Evolutionary conservation across 2,329 filamentous ascomycete species (phyloP).

Genomic region (Mycocentrospora acerina): DNA sequence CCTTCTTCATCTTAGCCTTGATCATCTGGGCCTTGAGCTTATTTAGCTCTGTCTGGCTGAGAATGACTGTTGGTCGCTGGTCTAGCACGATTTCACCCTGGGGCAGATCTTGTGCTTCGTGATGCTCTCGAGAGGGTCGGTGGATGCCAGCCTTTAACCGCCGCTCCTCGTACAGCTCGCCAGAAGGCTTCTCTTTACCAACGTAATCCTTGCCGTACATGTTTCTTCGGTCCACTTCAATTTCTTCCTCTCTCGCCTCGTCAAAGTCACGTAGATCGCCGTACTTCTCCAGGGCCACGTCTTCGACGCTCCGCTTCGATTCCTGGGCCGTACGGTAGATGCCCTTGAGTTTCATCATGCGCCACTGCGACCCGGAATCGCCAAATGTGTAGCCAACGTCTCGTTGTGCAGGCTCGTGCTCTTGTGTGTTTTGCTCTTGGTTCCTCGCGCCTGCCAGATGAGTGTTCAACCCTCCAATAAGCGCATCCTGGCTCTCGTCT

Average conservation of each 20-base stretch:
- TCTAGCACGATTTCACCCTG: slow-evolving; percentile 63
- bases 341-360: slow-evolving; percentile 90
- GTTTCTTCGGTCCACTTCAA: slow-evolving; percentile 80
- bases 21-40: slow-evolving; percentile 90
- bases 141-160: slow-evolving; percentile 60
- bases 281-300: slow-evolving; percentile 79
- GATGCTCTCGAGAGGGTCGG: slow-evolving; percentile 28
- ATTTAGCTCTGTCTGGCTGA: slow-evolving; percentile 82
- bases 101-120: slow-evolving; percentile 34
- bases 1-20: slow-evolving; percentile 85
- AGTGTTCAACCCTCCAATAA: slow-evolving; percentile 77
- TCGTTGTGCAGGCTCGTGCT: slow-evolving; percentile 55
- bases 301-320: slow-evolving; percentile 70
- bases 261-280: slow-evolving; percentile 84
- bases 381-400: slow-evolving; percentile 83
- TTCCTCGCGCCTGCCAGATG: slow-evolving; percentile 63
- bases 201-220: slow-evolving; percentile 84
- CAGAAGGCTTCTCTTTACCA: slow-evolving; percentile 81
- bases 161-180: slow-evolving; percentile 80
- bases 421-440: slow-evolving; percentile 13
- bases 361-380: slow-evolving; percentile 87
- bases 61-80: slow-evolving; percentile 51
- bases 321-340: slow-evolving; percentile 81
- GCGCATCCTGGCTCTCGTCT: slow-evolving; percentile 61
- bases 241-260: slow-evolving; percentile 87